Evolutionary conservation across 768 basidiomycete species (phyloP), one percentile per base, ranked within the genome.

Genomic region (Lentinus brumalis): DNA sequence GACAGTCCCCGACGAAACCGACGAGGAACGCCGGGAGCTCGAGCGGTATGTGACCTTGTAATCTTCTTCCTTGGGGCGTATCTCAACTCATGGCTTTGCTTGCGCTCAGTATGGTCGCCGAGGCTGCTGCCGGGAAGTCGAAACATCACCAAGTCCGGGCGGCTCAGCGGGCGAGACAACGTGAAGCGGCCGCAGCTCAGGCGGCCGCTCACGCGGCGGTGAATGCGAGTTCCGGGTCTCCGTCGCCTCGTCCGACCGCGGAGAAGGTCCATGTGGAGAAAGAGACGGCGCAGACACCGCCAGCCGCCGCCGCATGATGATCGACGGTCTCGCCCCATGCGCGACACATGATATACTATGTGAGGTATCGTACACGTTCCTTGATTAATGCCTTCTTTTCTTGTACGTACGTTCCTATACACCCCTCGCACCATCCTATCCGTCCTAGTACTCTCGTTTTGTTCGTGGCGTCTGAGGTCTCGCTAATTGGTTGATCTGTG

Each of bases 11-110:
- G 96, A 98, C 70, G 94, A 92, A 71, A 88, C 92, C 8, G 96
- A 97, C 70, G 90, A 91, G 71, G 97, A 97, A 70, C 86, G 97
- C 29, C 83, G 97, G 50, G 94, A 98, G 74, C 84, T 99, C 18
- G 97, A 99, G 76, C 79, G 94, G 91, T 93, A 67, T 30, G 86
- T 71, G 14, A n/a, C n/a, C n/a, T n/a, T n/a, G n/a, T n/a, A n/a
- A n/a, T n/a, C n/a, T n/a, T n/a, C n/a, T n/a, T n/a, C n/a, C n/a
- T n/a, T 44, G 32, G 46, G 21, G 53, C n/a, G 38, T 38, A 14
- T 4, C 49, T n/a, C 14, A n/a, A 9, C 15, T 21, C 11, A 4
- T 46, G 62, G 57, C 60, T 52, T 56, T 18, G 15, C 14, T 44
- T 61, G 35, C 41, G 42, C 15, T 41, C 67, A 93, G 91, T 60